Base-by-base conservation (phyloP, 306 rosid genomes). In the Casuarina cunninghamiana region DNA sequence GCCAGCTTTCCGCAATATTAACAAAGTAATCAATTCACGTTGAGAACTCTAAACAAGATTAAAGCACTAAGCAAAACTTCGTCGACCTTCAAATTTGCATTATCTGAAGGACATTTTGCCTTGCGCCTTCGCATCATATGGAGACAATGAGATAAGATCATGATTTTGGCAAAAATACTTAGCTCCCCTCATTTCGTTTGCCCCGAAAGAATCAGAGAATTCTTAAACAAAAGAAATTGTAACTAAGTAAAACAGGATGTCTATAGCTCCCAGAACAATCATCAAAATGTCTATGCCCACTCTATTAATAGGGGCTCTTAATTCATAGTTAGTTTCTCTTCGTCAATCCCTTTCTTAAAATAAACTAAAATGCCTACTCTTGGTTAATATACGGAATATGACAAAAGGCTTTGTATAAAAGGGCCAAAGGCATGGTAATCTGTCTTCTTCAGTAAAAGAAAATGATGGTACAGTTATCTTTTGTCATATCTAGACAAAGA, bases 111-210 rank as follows among this genome's bases (percentile, higher is more conserved):
- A 57, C 88, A 82, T 1, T 77, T 91, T 65, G 89, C 77, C 76
- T 89, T 91, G 82, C 87, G 97, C 75, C 90, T 93, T 38, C 97
- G 97, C 93, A 93, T 75, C 98, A 91, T 93, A 80, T 91, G 97
- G 55, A 93, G 84, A 82, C 97, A 89, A 84, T 91, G 93, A 53
- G 97, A 91, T 72, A 93, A 86, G 73, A 86, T 86, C 44, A 83
- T 69, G 87, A 83, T 80, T 75, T 87, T 55, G 95, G 97, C 32
- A 71, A 93, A 93, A 70, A 93, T 89, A 84, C 97, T 93, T 19
- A 91, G 88, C 82, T 91, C 97, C 73, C 98, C 97, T 72, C 88
- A 91, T 83, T 91, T 93, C 71, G 93, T 93, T 88, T 93, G 89
- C 21, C 98, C 98, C 91, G 32, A 79, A 19, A 79, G 32, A 26